Percentiles rank a stretch among this genome's conserved stretches.
Conservation (phyloP, 2,329 filamentous ascomycete genomes). For the Alternaria brassicicola region DNA sequence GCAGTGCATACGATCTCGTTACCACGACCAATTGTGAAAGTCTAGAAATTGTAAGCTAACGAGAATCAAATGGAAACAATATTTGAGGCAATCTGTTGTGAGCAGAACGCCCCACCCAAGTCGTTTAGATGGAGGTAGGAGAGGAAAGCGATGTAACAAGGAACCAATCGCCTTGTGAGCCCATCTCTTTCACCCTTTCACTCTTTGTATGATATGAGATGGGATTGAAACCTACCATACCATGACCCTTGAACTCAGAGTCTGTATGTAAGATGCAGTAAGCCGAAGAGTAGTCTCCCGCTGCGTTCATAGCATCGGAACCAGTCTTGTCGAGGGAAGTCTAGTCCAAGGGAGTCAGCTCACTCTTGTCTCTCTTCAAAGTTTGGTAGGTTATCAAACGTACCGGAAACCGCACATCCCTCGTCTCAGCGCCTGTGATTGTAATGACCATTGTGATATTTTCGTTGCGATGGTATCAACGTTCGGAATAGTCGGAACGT, state of each 20-base stretch:
- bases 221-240: constrained; percentile 69
- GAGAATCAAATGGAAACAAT: background rate
- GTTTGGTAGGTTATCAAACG: constrained; percentile 10
- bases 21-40: constrained; percentile 85
- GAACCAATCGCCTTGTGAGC: background rate
- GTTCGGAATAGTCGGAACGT: constrained; percentile 16
- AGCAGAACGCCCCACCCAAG: background rate
- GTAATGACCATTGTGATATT: constrained; percentile 50
- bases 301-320: constrained; percentile 95
- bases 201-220: background rate
- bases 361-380: background rate
- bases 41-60: constrained; percentile 39
- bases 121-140: background rate
- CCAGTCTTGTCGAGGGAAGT: constrained; percentile 97
- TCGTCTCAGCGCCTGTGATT: constrained; percentile 54
- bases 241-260: constrained; percentile 72
- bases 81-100: background rate
- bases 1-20: constrained; percentile 92
- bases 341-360: constrained; percentile 33
- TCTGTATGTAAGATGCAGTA: constrained; percentile 91
- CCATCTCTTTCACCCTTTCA: background rate
- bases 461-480: background rate
- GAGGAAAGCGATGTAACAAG: background rate
- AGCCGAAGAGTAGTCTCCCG: constrained; percentile 90
- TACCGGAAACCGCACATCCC: constrained; percentile 58